phyloP scores from a whole-genome alignment of 306 rosid genomes.

The Vigna unguiculata region DNA sequence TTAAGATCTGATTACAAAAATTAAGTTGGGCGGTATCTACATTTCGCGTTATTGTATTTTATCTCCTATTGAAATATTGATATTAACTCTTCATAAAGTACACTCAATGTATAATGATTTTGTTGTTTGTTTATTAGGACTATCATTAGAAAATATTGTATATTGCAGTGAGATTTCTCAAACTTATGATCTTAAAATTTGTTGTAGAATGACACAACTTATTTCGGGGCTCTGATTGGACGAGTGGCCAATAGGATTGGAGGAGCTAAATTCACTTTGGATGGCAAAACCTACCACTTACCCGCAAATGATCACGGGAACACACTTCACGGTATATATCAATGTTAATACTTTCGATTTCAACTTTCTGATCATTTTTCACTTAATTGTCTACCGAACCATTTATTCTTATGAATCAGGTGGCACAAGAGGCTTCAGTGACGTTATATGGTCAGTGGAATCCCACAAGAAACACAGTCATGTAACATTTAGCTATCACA shows the following conservation, averaged over 20 bases:
- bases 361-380: background rate
- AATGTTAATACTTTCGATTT: background rate
- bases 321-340: conserved; percentile 48
- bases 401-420: conserved; percentile 49
- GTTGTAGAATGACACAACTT: conserved; percentile 46
- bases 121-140: background rate
- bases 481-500: conserved; percentile 60
- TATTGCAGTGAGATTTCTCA: conserved; percentile 3
- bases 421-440: conserved; percentile 65
- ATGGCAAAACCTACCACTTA: conserved; percentile 51
- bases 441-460: conserved; percentile 62
- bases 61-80: background rate
- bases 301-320: conserved; percentile 54
- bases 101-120: conserved; percentile 6
- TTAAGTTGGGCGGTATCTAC: background rate
- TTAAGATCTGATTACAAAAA: background rate
- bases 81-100: background rate
- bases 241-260: conserved; percentile 63
- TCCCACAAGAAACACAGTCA: conserved; percentile 49
- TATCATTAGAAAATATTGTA: background rate
- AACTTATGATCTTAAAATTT: conserved; percentile 20
- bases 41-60: background rate
- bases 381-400: background rate
- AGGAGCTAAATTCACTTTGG: conserved; percentile 48
- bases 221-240: conserved; percentile 53